Base-by-base conservation (phyloP, 495 filamentous ascomycete species). In the Hypoxylon lenormandii region DNA sequence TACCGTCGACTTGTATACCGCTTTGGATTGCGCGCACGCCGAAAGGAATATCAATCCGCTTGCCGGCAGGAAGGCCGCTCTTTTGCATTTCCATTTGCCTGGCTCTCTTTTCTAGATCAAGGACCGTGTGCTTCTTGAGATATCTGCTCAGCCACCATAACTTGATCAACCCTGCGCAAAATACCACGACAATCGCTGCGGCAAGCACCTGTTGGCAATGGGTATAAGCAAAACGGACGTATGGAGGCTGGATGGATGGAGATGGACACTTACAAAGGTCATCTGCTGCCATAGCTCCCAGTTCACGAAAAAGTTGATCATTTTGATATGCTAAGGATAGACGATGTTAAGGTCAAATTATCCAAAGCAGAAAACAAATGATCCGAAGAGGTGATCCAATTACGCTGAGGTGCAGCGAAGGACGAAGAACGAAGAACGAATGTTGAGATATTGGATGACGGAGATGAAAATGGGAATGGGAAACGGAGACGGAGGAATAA, bases 221-320 rank as follows among this genome's bases (percentile, higher is more conserved):
- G 15, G 16, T 58, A 60, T 79, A 57, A 77, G 76, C 60, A 19
- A 70, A 19, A 38, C 45, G 19, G 23, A 50, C 13, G 12, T n/a
- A 56, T 4, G 26, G 13, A n/a, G 16, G 12, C 21, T 45, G 60
- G 18, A 8, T 53, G 43, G 55, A 38, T 37, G 49, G 33, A 42
- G 60, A 22, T 51, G 30, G 26, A 30, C 21, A 85, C 92, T 80
- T 82, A 97, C 94, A 80, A 97, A 89, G 64, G 86, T 89, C 87
- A 97, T 85, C 84, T 97, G 90, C 84, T 96, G 87, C 94, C 94
- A 98, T 72, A 95, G 78, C 66, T 84, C 76, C 94, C 93, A 97
- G 37, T 79, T 83, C 38, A 80, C 72, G 81, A 94, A 97, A 80
- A 97, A 97, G 36, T 69, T 57, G 48, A 72, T 64, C 72, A 74